These are phyloP conservation scores for Chondrus crispus DNA, from an alignment of 23 red algal species.

Conservation along the genomic window DNA sequence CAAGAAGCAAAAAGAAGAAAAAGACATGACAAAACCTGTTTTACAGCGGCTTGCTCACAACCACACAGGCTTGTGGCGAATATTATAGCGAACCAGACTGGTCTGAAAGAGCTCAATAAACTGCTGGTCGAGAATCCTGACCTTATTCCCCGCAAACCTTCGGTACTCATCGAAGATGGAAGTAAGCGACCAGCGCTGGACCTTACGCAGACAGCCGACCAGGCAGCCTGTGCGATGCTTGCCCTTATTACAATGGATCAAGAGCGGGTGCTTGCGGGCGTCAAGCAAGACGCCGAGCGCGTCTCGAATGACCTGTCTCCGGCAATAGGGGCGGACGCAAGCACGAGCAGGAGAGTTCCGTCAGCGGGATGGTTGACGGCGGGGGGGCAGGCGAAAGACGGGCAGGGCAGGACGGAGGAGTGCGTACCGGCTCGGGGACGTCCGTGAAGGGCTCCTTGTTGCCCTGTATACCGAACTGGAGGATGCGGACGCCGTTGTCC, in stretches of 20 bases:
- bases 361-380: no score
- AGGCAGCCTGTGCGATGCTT: conserved; percentile 96
- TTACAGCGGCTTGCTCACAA: not conserved
- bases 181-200: conserved; percentile 95
- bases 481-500: conserved; percentile 56
- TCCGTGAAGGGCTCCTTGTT: conserved; percentile 99
- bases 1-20: no score
- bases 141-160: conserved; percentile 94
- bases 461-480: conserved; percentile 88
- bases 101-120: conserved; percentile 98
- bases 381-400: no score
- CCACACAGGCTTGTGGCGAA: conserved; percentile 75
- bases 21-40: not conserved
- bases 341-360: no score
- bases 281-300: conserved; percentile 92
- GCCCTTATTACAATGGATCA: conserved; percentile 99
- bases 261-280: conserved; percentile 77
- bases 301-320: conserved; percentile 77
- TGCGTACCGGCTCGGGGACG: conserved; percentile 90
- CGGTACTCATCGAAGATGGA: conserved; percentile 99
- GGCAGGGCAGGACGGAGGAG: not conserved
- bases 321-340: no score
- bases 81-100: conserved; percentile 70
- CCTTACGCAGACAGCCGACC: conserved; percentile 89
- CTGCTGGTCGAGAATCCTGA: conserved; percentile 94